phyloP scores from a whole-genome alignment of 2,329 filamentous ascomycete species.

The Davidsoniella virescens region DNA sequence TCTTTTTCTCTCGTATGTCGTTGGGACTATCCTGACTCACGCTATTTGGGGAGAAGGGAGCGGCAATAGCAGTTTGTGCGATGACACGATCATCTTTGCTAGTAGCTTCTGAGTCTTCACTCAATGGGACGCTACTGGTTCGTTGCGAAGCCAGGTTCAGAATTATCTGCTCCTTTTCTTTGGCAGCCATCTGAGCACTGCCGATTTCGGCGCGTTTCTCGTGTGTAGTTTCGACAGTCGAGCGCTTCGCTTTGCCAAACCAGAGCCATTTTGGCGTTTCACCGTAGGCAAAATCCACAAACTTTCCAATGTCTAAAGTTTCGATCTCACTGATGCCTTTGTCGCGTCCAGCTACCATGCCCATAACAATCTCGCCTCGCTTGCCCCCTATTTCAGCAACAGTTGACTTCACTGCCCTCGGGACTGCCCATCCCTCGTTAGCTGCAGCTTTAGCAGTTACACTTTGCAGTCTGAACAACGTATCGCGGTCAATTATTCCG shows the following conservation, averaged over 20 bases:
- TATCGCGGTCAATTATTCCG: conserved; percentile 66
- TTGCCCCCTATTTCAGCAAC: conserved; percentile 88
- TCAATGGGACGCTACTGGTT: conserved; percentile 26
- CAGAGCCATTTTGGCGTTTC: conserved; percentile 87
- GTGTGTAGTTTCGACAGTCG: conserved; percentile 25
- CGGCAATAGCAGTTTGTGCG: conserved; percentile 15
- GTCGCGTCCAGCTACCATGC: conserved; percentile 76
- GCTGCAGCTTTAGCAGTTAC: conserved; percentile 81
- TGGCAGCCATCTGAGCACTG: conserved; percentile 9
- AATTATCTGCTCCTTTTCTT: conserved; percentile 3
- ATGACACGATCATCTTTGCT: conserved; percentile 29
- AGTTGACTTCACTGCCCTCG: conserved; percentile 85
- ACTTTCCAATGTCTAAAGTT: conserved; percentile 74
- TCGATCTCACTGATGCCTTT: conserved; percentile 88
- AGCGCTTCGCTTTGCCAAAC: conserved; percentile 73
- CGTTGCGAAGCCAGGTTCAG: conserved; percentile 2
- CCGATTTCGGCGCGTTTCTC: conserved; percentile 31
- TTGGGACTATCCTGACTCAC: conserved; percentile 15
- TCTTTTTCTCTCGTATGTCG: conserved; percentile 30
- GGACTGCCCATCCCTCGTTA: conserved; percentile 82
- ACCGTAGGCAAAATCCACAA: conserved; percentile 61
- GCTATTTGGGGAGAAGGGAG: conserved; percentile 6
- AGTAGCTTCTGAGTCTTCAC: conserved; percentile 17
- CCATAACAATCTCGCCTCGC: conserved; percentile 84
- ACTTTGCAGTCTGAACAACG: conserved; percentile 62